These are phyloP conservation scores for Salix arbutifolia DNA, from an alignment of 345 rosid genomes.

Conservation along the genomic window DNA sequence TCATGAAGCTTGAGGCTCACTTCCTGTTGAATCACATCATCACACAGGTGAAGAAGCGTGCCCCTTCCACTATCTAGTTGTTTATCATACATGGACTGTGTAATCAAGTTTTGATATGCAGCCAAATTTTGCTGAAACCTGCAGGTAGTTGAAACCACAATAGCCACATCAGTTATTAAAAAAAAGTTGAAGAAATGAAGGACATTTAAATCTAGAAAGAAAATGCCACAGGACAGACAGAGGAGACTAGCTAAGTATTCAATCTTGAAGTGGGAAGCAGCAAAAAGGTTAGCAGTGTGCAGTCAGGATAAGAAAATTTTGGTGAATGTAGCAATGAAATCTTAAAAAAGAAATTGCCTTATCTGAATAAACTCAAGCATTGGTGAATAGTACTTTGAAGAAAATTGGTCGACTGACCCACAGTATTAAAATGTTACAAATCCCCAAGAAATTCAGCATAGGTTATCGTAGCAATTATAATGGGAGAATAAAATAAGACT, in stretches of 20 bases:
- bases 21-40: conserved; percentile 98
- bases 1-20: conserved; percentile 40
- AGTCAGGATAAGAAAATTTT: not conserved
- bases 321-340: not conserved
- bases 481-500: not conserved
- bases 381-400: not conserved
- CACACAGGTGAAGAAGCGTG: conserved; percentile 91
- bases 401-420: not conserved
- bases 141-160: conserved; percentile 23
- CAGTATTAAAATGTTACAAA: not conserved
- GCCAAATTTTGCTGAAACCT: conserved; percentile 90
- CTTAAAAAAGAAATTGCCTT: not conserved
- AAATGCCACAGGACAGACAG: not conserved
- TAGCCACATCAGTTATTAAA: not conserved
- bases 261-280: not conserved
- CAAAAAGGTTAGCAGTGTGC: not conserved
- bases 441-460: not conserved
- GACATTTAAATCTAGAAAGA: not conserved
- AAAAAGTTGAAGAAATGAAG: not conserved
- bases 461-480: not conserved
- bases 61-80: conserved; percentile 97
- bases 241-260: not conserved
- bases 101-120: conserved; percentile 80
- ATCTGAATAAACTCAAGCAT: not conserved
- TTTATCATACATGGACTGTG: conserved; percentile 93